Conservation (phyloP, 2,329 filamentous ascomycete genomes). For the Calonectria crousiana region DNA sequence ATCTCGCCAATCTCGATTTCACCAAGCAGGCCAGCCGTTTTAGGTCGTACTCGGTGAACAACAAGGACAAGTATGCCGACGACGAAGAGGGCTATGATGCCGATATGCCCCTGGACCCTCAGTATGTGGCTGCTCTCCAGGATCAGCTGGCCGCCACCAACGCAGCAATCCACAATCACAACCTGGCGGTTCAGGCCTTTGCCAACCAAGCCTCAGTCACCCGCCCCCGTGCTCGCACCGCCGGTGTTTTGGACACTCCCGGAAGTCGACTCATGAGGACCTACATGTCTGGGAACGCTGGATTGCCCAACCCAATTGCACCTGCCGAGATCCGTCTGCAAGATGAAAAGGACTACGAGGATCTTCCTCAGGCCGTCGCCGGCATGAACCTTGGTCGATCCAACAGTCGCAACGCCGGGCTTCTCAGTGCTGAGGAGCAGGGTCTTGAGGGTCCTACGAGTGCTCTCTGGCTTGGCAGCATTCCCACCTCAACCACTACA, state of each 20-base stretch:
- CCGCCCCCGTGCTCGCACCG: conserved; percentile 89
- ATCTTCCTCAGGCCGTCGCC: conserved; percentile 85
- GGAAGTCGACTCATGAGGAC: conserved; percentile 73
- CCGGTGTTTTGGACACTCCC: conserved; percentile 88
- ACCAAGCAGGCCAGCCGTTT: conserved; percentile 87
- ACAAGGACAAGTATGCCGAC: conserved; percentile 96
- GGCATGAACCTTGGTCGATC: conserved; percentile 79
- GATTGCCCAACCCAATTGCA: conserved; percentile 79
- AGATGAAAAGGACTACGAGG: conserved; percentile 83
- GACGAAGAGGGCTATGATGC: conserved; percentile 82
- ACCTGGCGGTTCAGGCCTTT: conserved; percentile 92
- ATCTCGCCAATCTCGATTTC: conserved; percentile 81
- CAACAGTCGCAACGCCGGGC: conserved; percentile 74
- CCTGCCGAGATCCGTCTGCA: conserved; percentile 80
- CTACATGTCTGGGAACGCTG: conserved; percentile 80
- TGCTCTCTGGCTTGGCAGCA: conserved; percentile 96
- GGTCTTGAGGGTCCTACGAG: conserved; percentile 90
- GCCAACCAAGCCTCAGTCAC: conserved; percentile 85
- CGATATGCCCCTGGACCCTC: conserved; percentile 64
- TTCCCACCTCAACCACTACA: conserved; percentile 95
- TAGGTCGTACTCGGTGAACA: conserved; percentile 98
- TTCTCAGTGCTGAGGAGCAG: conserved; percentile 80
- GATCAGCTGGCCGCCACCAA: conserved; percentile 74
- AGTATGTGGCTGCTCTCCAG: conserved; percentile 72
- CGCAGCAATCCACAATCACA: conserved; percentile 87